Evolutionary conservation across 768 basidiomycete genomes (phyloP).

Genomic region (Naganishia kalamii): DNA sequence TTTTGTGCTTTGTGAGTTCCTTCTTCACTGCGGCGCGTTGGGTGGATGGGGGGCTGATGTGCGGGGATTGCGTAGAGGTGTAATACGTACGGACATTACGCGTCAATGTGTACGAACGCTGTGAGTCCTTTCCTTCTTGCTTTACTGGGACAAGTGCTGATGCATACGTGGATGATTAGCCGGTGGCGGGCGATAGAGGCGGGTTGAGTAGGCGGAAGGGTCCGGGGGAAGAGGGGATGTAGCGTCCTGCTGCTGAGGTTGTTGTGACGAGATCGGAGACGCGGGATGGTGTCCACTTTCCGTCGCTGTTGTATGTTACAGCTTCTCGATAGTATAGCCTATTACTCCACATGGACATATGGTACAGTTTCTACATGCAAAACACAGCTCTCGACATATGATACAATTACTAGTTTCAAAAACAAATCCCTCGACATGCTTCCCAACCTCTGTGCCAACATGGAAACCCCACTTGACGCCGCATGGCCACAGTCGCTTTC

Average conservation of each 20-base stretch:
- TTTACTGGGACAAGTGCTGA: background rate
- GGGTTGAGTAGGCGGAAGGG: slow-evolving; percentile 51
- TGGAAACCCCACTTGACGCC: too few species aligned
- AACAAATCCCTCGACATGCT: too few species aligned
- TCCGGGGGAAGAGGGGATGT: slow-evolving; percentile 18
- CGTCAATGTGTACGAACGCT: slow-evolving; percentile 82
- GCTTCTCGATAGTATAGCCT: too few species aligned
- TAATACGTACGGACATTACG: slow-evolving; percentile 69
- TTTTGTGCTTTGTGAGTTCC: slow-evolving; percentile 46
- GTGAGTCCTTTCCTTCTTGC: background rate
- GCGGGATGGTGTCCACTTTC: too few species aligned
- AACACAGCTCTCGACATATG: too few species aligned
- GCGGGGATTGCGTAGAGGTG: background rate
- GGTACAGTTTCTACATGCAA: too few species aligned
- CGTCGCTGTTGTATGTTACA: too few species aligned
- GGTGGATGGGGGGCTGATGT: slow-evolving; percentile 16
- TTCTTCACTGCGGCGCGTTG: background rate
- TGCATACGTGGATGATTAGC: slow-evolving; percentile 47
- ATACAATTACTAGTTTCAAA: too few species aligned
- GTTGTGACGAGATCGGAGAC: background rate
- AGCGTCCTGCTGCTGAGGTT: background rate
- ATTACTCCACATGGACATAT: too few species aligned
- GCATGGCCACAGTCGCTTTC: too few species aligned
- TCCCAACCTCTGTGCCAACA: too few species aligned
- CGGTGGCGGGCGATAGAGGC: slow-evolving; percentile 84